Percentiles rank a stretch among this genome's conserved stretches.
Evolutionary conservation across 768 basidiomycete genomes (phyloP).

Genomic region (Tulasnella sp.): DNA sequence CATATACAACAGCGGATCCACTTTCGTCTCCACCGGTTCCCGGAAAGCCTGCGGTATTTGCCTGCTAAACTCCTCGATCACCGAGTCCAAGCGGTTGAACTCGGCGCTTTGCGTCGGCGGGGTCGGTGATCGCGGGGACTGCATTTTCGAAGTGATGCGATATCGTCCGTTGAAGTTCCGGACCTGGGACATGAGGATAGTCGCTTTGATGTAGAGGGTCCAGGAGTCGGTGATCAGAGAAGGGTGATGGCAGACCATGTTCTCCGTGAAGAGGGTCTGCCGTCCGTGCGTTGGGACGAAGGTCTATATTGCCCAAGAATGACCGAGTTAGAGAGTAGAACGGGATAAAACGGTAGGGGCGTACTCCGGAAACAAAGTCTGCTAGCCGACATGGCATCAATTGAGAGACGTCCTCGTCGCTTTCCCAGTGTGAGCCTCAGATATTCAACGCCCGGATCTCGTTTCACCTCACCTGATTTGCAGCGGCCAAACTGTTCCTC

Average conservation of each 20-base stretch:
- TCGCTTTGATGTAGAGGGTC: conserved; percentile 55
- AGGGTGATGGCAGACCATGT: conserved; percentile 48
- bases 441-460: too few species aligned
- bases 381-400: background rate
- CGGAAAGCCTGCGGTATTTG: conserved; percentile 7
- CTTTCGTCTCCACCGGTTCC: background rate
- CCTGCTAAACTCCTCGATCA: background rate
- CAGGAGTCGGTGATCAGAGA: conserved; percentile 58
- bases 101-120: background rate
- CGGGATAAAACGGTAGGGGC: background rate
- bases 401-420: conserved; percentile 5
- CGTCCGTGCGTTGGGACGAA: conserved; percentile 23
- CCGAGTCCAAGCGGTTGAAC: background rate
- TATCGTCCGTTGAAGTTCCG: conserved; percentile 5
- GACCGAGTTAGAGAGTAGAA: background rate
- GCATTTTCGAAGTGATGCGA: background rate
- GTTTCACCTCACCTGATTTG: background rate
- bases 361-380: background rate
- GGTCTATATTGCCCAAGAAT: background rate
- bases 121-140: background rate
- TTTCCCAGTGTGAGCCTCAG: background rate
- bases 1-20: background rate
- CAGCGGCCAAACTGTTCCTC: background rate
- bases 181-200: conserved; percentile 44
- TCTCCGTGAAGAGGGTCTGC: conserved; percentile 54